Evolutionary conservation across 768 basidiomycete species (phyloP), one percentile per base, ranked within the genome.

Genomic region (Rhizopogon vesiculosus): DNA sequence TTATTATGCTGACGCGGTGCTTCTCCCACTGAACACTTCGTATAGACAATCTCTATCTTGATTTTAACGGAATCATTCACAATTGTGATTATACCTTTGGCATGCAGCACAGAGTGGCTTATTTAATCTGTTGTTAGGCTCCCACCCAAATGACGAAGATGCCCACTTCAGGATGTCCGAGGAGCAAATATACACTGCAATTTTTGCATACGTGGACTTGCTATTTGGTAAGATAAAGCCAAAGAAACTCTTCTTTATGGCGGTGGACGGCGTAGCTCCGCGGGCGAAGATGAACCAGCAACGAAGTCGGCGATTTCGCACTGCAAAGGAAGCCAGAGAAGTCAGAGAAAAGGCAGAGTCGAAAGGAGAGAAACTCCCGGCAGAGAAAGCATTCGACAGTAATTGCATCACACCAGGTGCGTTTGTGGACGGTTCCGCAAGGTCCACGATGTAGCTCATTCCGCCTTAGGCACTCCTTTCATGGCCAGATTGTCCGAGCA

Each of bases 251-350:
- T 98, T 98, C 72, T 98, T 97, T 72, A 96, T 99, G 90, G 97
- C 96, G 25, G 88, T 99, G 45, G 97, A 98, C 68, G 96, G 96
- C 46, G 95, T 98, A 13, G 96, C 96, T 0, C 96, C 96, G 4
- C 78, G 96, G 45, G 96, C 96, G 35, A 98, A 99, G 81, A 97
- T 98, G 96, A 99, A 99, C 68, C 96, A 98, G 72, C 96, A 98
- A 67, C 86, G 96, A 18, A 87, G 89, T 67, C 79, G 96, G 40
- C 85, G 95, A 45, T 99, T 98, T 76, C 78, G 96, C 54, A 93
- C 95, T 0, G 95, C 95, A 7, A 93, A 89, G 73, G 96, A 98
- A 70, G 91, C 89, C 3, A 87, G 81, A 62, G 93, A 98, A 69
- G 74, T 89, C 38, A 76, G 87, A 56, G 91, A 92, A 72, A 92